phyloP scores from a whole-genome alignment of 1,284 basidiomycete genomes.

The Leccinum pachyderme region DNA sequence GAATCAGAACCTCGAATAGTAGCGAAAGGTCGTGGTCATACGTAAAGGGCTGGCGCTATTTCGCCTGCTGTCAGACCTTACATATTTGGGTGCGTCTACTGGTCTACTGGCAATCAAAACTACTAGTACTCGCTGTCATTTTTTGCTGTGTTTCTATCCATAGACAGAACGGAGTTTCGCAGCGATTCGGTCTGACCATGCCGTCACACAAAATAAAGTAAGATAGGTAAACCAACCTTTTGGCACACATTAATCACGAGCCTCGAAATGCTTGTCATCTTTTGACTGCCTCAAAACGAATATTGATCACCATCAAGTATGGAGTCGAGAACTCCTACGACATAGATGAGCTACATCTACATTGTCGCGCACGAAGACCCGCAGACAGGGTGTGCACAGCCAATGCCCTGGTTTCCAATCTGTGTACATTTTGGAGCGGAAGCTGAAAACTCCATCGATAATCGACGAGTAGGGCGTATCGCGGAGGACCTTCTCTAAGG shows the following conservation, averaged over 20 bases:
- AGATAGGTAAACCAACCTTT: not conserved
- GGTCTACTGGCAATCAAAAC: not conserved
- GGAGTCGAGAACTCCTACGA: not conserved
- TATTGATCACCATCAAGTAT: not conserved
- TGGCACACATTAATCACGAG: not conserved
- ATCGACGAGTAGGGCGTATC: conserved; percentile 12
- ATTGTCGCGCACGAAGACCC: conserved; percentile 14
- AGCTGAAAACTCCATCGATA: conserved; percentile 5
- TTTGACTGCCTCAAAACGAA: not conserved
- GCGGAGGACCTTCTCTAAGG: conserved; percentile 7
- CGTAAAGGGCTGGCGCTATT: too few relatives aligned
- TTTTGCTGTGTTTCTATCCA: not conserved
- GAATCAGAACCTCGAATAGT: not conserved
- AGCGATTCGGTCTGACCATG: too few relatives aligned
- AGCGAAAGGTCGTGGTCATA: not conserved
- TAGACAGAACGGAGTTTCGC: not conserved
- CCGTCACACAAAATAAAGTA: too few relatives aligned
- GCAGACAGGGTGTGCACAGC: conserved; percentile 15
- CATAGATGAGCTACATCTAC: conserved; percentile 5
- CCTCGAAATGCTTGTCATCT: not conserved
- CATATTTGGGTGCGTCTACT: too few relatives aligned
- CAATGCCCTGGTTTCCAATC: conserved; percentile 13
- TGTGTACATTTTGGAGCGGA: conserved; percentile 5
- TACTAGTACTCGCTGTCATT: not conserved
- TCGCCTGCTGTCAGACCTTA: too few relatives aligned